phyloP scores from a whole-genome alignment of 2,329 filamentous ascomycete genomes.

The Colletotrichum sp. region DNA sequence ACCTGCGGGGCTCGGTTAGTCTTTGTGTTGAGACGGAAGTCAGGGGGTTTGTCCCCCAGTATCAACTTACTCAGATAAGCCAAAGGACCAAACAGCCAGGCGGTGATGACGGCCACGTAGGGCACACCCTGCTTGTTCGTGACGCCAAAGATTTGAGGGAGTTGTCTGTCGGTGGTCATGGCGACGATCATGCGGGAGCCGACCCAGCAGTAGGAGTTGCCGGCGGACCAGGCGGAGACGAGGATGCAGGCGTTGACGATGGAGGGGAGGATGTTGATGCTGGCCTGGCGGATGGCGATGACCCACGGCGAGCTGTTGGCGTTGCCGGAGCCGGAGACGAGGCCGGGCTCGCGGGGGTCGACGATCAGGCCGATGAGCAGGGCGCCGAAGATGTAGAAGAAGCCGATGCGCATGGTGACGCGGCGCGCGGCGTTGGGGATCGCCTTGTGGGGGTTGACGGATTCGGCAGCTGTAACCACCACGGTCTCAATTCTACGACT shows the following conservation, averaged over 20 bases:
- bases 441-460: constrained; percentile 43
- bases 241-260: constrained; percentile 55
- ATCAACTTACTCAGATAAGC: constrained; percentile 45
- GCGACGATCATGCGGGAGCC: constrained; percentile 49
- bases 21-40: constrained; percentile 51
- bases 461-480: constrained; percentile 48
- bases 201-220: constrained; percentile 46
- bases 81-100: constrained; percentile 43
- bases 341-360: constrained; percentile 38
- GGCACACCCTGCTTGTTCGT: constrained; percentile 45
- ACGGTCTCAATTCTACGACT: constrained; percentile 41
- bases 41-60: constrained; percentile 38
- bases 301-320: constrained; percentile 49
- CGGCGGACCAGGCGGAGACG: constrained; percentile 49
- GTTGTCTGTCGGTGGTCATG: constrained; percentile 22
- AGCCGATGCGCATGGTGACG: constrained; percentile 48
- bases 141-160: constrained; percentile 40
- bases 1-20: constrained; percentile 48
- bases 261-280: constrained; percentile 43
- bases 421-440: constrained; percentile 49
- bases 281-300: constrained; percentile 46
- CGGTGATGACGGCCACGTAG: constrained; percentile 43
- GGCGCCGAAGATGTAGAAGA: constrained; percentile 50
- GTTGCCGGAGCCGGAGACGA: constrained; percentile 41
- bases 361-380: constrained; percentile 50